These are phyloP conservation scores for Aphelidium insulamus DNA, from an alignment of 371 early-diverging fungal genomes.

Conservation along the genomic window DNA sequence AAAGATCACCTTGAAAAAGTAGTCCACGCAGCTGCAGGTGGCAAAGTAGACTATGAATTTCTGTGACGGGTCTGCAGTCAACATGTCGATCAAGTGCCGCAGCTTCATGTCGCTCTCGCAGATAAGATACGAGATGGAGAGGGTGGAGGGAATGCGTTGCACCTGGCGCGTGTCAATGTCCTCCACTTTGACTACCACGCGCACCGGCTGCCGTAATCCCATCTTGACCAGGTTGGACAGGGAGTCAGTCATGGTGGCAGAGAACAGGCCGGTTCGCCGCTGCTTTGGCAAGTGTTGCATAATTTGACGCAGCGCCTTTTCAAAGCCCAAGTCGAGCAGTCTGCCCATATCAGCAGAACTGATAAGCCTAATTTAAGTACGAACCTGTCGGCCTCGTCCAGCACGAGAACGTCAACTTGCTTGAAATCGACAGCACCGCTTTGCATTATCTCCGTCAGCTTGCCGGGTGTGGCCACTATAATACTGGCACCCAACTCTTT, in stretches of 20 bases:
- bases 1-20: conserved; percentile 46
- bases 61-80: conserved; percentile 26
- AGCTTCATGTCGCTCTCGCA: conserved; percentile 55
- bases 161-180: conserved; percentile 18
- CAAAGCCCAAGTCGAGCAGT: conserved; percentile 85
- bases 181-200: conserved; percentile 64
- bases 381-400: conserved; percentile 92
- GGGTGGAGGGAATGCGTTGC: conserved; percentile 36
- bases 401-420: conserved; percentile 65
- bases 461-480: conserved; percentile 90
- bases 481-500: conserved; percentile 45
- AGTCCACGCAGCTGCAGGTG: conserved; percentile 86
- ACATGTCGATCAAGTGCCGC: conserved; percentile 35
- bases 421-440: conserved; percentile 29
- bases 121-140: conserved; percentile 51
- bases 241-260: conserved; percentile 93
- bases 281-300: conserved; percentile 67
- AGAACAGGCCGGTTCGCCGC: conserved; percentile 88
- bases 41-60: conserved; percentile 86
- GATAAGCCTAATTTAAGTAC: conserved; percentile 10
- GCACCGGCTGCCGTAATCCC: conserved; percentile 79
- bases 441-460: conserved; percentile 44
- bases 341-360: conserved; percentile 7
- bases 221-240: conserved; percentile 57
- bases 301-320: conserved; percentile 50